These are phyloP conservation scores for Aspergillus haitiensis DNA, from an alignment of 495 filamentous ascomycete species.

Conservation along the genomic window DNA sequence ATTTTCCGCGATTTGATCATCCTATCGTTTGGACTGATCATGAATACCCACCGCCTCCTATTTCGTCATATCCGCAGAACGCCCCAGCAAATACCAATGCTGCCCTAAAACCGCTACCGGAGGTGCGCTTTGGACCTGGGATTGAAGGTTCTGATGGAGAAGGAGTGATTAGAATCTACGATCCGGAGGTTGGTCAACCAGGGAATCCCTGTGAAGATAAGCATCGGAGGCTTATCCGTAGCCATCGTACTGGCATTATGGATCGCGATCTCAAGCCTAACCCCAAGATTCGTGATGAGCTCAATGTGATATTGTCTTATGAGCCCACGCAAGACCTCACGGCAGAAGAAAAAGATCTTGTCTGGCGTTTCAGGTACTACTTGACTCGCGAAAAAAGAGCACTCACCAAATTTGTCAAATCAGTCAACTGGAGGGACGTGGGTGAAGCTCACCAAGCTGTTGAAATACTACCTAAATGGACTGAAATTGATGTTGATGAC, in stretches of 20 bases:
- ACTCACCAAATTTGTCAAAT: conserved; percentile 96
- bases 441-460: conserved; percentile 85
- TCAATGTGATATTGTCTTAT: conserved; percentile 89
- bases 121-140: conserved; percentile 79
- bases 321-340: conserved; percentile 86
- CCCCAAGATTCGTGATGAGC: conserved; percentile 90
- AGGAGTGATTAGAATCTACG: conserved; percentile 78
- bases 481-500: conserved; percentile 95
- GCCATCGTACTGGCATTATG: conserved; percentile 86
- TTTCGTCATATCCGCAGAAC: conserved; percentile 67
- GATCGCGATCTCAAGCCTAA: conserved; percentile 95
- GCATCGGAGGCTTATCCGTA: conserved; percentile 86
- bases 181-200: conserved; percentile 82
- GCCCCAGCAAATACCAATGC: conserved; percentile 63
- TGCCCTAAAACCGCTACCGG: conserved; percentile 72
- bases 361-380: conserved; percentile 97
- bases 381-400: conserved; percentile 89
- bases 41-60: conserved; percentile 81
- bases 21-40: conserved; percentile 93
- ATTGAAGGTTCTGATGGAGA: conserved; percentile 62
- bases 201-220: conserved; percentile 97
- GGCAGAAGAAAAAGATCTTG: conserved; percentile 87
- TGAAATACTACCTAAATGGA: conserved; percentile 89
- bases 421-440: conserved; percentile 88
- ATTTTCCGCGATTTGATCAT: conserved; percentile 93